Conservation (phyloP, 1,284 basidiomycete species). For the Schizophyllum amplum region DNA sequence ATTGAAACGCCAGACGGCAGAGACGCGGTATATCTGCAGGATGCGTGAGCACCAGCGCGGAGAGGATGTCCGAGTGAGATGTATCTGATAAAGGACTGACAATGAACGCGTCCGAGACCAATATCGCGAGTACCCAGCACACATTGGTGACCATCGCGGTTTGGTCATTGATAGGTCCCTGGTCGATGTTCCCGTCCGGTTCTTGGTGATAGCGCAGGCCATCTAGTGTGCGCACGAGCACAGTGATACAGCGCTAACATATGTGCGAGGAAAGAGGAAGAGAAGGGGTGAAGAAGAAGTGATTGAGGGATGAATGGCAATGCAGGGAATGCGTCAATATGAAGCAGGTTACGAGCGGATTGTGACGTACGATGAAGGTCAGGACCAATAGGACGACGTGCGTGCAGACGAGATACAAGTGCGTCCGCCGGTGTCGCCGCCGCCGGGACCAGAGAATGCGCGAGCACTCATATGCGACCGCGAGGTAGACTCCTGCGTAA, state of each 20-base stretch:
- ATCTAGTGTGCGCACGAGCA: not conserved
- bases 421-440: not conserved
- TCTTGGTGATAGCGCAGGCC: not conserved
- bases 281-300: not conserved
- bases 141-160: not conserved
- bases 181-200: not conserved
- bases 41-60: too few species aligned
- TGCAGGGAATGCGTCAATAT: not conserved
- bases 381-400: not conserved
- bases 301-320: not conserved
- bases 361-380: not conserved
- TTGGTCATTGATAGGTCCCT: not conserved
- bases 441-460: not conserved
- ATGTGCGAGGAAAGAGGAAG: not conserved
- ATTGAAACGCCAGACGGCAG: not conserved
- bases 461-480: not conserved
- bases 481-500: not conserved
- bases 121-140: not conserved
- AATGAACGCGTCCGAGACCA: not conserved
- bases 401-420: not conserved
- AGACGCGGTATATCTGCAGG: not conserved
- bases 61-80: too few species aligned
- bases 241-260: not conserved
- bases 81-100: not conserved
- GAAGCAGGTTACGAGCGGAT: not conserved